These are phyloP conservation scores for Grigorovia transvaalensis DNA, from an alignment of 805 yeast species.

Conservation along the genomic window DNA sequence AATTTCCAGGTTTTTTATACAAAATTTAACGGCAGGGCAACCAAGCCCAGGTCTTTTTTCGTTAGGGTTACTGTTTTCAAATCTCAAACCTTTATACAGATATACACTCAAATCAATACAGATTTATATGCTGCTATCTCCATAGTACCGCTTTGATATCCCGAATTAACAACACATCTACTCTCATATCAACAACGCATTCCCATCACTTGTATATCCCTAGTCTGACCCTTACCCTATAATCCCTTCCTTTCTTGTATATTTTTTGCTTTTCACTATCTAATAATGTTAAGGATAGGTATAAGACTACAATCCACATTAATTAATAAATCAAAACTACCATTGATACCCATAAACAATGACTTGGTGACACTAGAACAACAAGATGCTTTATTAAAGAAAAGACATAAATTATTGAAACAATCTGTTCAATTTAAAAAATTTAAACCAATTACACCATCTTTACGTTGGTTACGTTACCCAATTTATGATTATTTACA, in stretches of 20 bases:
- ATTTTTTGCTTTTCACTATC: background rate
- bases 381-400: constrained; percentile 61
- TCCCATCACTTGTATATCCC: background rate
- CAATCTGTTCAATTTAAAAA: constrained; percentile 62
- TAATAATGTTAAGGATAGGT: background rate
- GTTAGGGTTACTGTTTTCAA: too few species aligned
- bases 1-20: too few species aligned
- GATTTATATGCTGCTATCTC: too few species aligned
- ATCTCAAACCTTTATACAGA: too few species aligned
- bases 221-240: background rate
- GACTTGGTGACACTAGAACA: constrained; percentile 65
- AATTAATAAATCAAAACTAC: background rate
- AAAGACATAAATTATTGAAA: constrained; percentile 64
- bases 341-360: constrained; percentile 25
- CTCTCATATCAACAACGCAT: too few species aligned
- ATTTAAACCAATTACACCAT: constrained; percentile 76
- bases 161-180: too few species aligned
- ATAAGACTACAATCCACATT: background rate
- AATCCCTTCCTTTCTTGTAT: background rate
- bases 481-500: constrained; percentile 82
- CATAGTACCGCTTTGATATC: too few species aligned
- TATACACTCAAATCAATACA: too few species aligned
- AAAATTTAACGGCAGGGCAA: too few species aligned
- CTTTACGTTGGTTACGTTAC: constrained; percentile 76
- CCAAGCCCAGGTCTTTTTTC: too few species aligned